Conservation (phyloP, 2,329 filamentous ascomycete species). For the Apiospora rasikravindrae region DNA sequence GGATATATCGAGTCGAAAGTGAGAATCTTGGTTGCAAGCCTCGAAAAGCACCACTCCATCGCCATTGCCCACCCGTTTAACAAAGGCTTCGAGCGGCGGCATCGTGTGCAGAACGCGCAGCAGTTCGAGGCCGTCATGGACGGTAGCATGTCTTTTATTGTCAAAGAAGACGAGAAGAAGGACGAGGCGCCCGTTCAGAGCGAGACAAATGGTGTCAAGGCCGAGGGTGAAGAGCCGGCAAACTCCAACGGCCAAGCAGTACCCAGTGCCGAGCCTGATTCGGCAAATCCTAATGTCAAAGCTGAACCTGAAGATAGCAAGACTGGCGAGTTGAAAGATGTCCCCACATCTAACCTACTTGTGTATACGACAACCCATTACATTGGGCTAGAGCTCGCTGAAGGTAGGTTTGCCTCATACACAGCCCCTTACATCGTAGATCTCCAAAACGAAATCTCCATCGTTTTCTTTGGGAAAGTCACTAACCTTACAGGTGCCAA, state of each 20-base stretch:
- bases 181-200: slow-evolving; percentile 36
- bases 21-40: slow-evolving; percentile 78
- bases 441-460: neutral
- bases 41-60: slow-evolving; percentile 82
- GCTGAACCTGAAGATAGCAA: slow-evolving; percentile 35
- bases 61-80: slow-evolving; percentile 88
- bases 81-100: slow-evolving; percentile 86
- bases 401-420: slow-evolving; percentile 60
- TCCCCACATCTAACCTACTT: slow-evolving; percentile 39
- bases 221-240: slow-evolving; percentile 41
- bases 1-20: slow-evolving; percentile 95
- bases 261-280: slow-evolving; percentile 17
- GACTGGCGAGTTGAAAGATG: slow-evolving; percentile 31
- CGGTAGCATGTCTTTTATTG: slow-evolving; percentile 54
- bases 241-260: slow-evolving; percentile 9
- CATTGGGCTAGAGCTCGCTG: slow-evolving; percentile 81
- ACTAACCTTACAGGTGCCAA: slow-evolving; percentile 61
- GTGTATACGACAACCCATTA: slow-evolving; percentile 94
- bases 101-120: slow-evolving; percentile 65
- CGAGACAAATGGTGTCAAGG: slow-evolving; percentile 45
- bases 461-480: slow-evolving; percentile 32
- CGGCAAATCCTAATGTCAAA: slow-evolving; percentile 22
- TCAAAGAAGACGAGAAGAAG: slow-evolving; percentile 38
- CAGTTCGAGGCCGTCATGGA: slow-evolving; percentile 60
- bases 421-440: neutral